Evolutionary conservation across 768 basidiomycete species (phyloP).

Genomic region (Rhodosporidiobolus odoratus): DNA sequence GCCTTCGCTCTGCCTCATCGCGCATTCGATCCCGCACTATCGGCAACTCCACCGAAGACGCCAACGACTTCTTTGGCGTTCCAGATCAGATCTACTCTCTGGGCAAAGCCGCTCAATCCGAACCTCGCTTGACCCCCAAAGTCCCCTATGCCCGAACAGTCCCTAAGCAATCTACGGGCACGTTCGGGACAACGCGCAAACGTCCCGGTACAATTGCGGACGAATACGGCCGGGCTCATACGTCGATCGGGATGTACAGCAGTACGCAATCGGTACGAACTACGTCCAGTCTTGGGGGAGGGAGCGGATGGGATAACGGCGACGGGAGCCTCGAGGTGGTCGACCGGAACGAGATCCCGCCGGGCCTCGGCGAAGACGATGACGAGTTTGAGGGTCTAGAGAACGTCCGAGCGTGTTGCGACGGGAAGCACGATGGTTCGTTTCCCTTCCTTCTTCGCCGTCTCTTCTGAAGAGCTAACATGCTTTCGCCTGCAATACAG

Average conservation of each 20-base stretch:
- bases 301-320: conserved; percentile 51
- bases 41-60: neutral
- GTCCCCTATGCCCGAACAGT: conserved; percentile 1
- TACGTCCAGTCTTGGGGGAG: neutral
- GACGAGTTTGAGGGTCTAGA: conserved; percentile 85
- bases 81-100: conserved; percentile 17
- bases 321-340: conserved; percentile 70
- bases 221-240: conserved; percentile 56
- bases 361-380: conserved; percentile 53
- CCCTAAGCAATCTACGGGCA: neutral
- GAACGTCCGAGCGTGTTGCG: conserved; percentile 88
- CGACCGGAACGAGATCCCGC: conserved; percentile 47
- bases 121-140: conserved; percentile 36
- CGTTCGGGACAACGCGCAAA: conserved; percentile 52
- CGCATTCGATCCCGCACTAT: conserved; percentile 8
- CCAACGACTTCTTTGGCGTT: conserved; percentile 13
- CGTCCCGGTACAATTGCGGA: conserved; percentile 84
- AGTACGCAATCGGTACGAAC: conserved; percentile 46
- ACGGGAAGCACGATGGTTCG: conserved; percentile 30
- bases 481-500: neutral
- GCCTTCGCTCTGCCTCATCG: neutral
- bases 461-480: no score
- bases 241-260: conserved; percentile 32
- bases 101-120: conserved; percentile 27
- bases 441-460: neutral